Base-by-base conservation (phyloP, 2,329 filamentous ascomycete species). In the Cercospora zeae-maydis region DNA sequence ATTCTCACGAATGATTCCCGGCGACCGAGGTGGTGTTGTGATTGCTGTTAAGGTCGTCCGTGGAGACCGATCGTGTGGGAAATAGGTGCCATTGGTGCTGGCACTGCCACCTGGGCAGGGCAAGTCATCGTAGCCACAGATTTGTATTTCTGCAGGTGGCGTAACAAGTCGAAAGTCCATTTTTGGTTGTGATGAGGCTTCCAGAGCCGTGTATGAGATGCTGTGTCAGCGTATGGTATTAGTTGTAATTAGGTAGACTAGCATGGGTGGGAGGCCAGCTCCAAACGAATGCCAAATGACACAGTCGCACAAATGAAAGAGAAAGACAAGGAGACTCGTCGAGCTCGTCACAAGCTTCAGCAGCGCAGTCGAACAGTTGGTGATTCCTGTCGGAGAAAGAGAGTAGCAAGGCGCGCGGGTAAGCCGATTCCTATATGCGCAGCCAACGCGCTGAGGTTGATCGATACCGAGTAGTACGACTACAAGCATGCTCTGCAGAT, bases 121-220 rank as follows among this genome's bases (percentile, higher is more conserved):
- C 54, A 69, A 56, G 49, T 67, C 65, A 30, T 70, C 65, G 59
- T 66, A 72, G 37, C 66, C 66, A 53, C 68, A 67, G 27, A 66
- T 54, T n/a, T 69, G 70, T 60, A 75, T 69, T 49, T 74, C 69
- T 37, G 74, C 72, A 36, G 79, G 79, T 31, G 80, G 80, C 56
- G 80, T 82, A 64, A 77, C 72, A 59, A 80, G 78, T 70, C 78
- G 77, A 69, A 73, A 75, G 68, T 75, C 79, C 79, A 81, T 76
- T 58, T 74, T 67, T 65, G 72, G 66, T 56, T 58, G 59, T 62
- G 58, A 66, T 13, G 51, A 31, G 59, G 63, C 65, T 68, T 54
- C 66, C 64, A 66, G 68, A 65, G 65, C 61, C 59, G 47, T 27
- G 16, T 56, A 42, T 53, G 59, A 34, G 62, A 37, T 53, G 62